Evolutionary conservation across 2,329 filamentous ascomycete genomes (phyloP).

Genomic region (Fusarium oxysporum): DNA sequence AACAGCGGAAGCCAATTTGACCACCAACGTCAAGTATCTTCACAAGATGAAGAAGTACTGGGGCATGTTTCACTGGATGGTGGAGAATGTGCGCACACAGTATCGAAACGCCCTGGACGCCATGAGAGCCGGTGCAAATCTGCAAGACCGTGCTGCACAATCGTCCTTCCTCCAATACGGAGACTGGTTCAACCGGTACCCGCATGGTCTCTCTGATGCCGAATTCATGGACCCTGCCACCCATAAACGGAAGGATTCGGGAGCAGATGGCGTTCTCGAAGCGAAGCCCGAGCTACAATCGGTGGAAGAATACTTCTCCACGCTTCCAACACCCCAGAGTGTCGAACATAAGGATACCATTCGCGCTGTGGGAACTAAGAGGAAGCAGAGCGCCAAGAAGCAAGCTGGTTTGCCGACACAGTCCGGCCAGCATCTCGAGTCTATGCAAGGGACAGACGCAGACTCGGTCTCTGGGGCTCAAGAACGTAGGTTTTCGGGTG

Average conservation of each 20-base stretch:
- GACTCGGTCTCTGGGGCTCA: constrained; percentile 34
- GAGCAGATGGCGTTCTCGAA: constrained; percentile 88
- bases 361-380: constrained; percentile 47
- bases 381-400: constrained; percentile 55
- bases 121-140: constrained; percentile 73
- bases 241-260: constrained; percentile 77
- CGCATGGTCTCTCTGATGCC: constrained; percentile 85
- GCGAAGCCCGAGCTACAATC: constrained; percentile 92
- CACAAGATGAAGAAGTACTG: constrained; percentile 97
- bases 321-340: constrained; percentile 71
- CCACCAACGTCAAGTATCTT: constrained; percentile 89
- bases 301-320: constrained; percentile 93
- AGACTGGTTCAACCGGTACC: constrained; percentile 97
- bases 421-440: constrained; percentile 38
- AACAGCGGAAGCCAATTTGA: constrained; percentile 84
- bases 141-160: constrained; percentile 59
- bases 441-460: constrained; percentile 30
- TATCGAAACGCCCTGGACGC: constrained; percentile 88
- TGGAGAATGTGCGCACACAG: constrained; percentile 89
- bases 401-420: constrained; percentile 23
- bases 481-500: constrained; percentile 56
- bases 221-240: constrained; percentile 83
- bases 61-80: constrained; percentile 98
- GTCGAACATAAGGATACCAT: constrained; percentile 53
- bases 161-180: constrained; percentile 90